Percentiles rank a stretch among this genome's conserved stretches.
Conservation (phyloP, 2,329 filamentous ascomycete species). For the Cladophialophora chaetospira region DNA sequence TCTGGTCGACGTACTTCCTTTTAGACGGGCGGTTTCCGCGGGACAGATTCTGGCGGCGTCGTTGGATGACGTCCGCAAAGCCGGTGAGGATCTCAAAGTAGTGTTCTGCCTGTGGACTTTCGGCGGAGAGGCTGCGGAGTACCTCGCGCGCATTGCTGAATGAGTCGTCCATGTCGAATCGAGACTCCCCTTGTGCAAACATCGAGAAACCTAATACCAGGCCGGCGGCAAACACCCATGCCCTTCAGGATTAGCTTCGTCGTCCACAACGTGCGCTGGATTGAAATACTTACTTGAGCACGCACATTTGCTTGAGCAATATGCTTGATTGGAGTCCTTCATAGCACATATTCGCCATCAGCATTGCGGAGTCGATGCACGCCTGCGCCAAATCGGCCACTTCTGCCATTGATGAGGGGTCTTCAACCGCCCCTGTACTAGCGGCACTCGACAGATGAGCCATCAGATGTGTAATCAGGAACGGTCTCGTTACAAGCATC, state of each 20-base stretch:
- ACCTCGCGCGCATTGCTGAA: constrained; percentile 56
- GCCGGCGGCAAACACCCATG: constrained; percentile 59
- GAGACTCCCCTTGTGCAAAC: constrained; percentile 52
- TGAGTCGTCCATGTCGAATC: constrained; percentile 51
- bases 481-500: constrained; percentile 58
- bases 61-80: constrained; percentile 49
- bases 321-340: constrained; percentile 50
- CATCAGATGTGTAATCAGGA: constrained; percentile 55
- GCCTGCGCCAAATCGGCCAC: constrained; percentile 49
- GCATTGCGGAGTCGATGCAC: constrained; percentile 59
- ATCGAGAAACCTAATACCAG: constrained; percentile 60
- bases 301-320: constrained; percentile 59
- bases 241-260: constrained; percentile 46
- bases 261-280: too few species aligned
- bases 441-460: constrained; percentile 12
- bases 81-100: constrained; percentile 59
- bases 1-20: constrained; percentile 40
- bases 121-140: constrained; percentile 50
- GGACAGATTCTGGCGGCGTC: constrained; percentile 43
- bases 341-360: constrained; percentile 57
- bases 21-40: constrained; percentile 35
- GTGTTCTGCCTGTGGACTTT: constrained; percentile 59
- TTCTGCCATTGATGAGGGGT: constrained; percentile 5
- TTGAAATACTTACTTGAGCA: constrained; percentile 54
- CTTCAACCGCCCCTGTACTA: background rate